A percentile compares a stretch with the other conserved stretches of the same genome.
Conservation (phyloP, 176 grass and related monocot species). For the Musa troglodytarum region DNA sequence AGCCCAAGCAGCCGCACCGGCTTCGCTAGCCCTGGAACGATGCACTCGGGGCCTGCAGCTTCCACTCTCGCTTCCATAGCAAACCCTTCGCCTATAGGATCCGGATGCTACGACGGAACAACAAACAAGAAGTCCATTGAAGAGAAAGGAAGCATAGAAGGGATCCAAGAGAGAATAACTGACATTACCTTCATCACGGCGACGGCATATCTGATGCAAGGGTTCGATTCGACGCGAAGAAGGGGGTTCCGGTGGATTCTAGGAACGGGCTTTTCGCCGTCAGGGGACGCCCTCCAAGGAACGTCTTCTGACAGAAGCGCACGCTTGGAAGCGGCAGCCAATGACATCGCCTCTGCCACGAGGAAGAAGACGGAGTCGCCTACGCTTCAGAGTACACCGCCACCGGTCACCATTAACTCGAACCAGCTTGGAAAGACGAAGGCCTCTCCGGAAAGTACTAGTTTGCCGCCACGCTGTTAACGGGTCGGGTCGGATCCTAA, state of each 20-base stretch:
- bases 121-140: not conserved
- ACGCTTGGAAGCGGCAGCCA: constrained; percentile 33
- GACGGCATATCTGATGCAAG: constrained; percentile 52
- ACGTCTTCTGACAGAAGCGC: constrained; percentile 73
- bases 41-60: constrained; percentile 77
- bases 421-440: too few species aligned
- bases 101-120: constrained; percentile 47
- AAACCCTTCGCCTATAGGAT: constrained; percentile 76
- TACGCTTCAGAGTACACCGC: too few species aligned
- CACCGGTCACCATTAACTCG: too few species aligned
- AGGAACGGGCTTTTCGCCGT: constrained; percentile 42
- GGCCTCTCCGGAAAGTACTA: too few species aligned
- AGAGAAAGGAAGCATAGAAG: not conserved
- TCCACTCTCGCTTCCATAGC: constrained; percentile 80
- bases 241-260: constrained; percentile 67
- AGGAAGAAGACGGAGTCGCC: too few species aligned
- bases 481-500: too few species aligned
- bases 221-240: constrained; percentile 49
- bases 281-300: constrained; percentile 52
- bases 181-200: constrained; percentile 71
- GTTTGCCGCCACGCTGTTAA: too few species aligned
- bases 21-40: constrained; percentile 68
- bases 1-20: constrained; percentile 73
- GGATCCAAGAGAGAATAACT: not conserved
- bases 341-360: constrained; percentile 3